Base-by-base conservation (phyloP, 805 yeast genomes). In the Deakozyma indianensis region DNA sequence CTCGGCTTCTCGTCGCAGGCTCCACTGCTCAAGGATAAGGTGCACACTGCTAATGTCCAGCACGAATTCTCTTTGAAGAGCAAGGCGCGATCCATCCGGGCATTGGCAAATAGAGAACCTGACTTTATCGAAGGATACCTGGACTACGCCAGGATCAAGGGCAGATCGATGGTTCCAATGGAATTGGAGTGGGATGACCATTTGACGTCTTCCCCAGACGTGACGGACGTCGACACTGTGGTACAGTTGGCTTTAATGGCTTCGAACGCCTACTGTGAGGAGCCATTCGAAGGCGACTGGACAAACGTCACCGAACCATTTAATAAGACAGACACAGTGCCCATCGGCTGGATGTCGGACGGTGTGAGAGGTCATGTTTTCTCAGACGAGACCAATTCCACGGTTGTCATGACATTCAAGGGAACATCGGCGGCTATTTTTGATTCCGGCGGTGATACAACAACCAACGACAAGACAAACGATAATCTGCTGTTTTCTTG, bases 291-390 rank as follows among this genome's bases (percentile, higher is more conserved):
- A 22, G 88, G 87, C 42, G 94, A 85, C 58, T 92, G 97, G 97
- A 66, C 81, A 46, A 92, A 90, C 55, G 75, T 84, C 11, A 57
- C 55, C 32, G 63, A 60, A 1, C 78, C 79, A 0, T 84, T 79
- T 68, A 68, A 74, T 49, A 65, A 69, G 23, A 61, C 73, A 38
- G 67, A 65, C n/a, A 68, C 73, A n/a, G 54, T 64, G 11, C 75
- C 79, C 16, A 80, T 80, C 59, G 97, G 97, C 2, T 92, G 97
- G 98, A 73, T 77, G 50, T 78, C 69, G 7, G 77, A 75, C 49
- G 96, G 96, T 0, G 63, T 92, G 2, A 69, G 98, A 41, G 98
- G 98, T 2, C 96, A 92, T 59, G 77, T 92, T 0, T 92, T 92
- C 63, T 78, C 77, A 5, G 77, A 74, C 48, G 65, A 67, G 21